Evolutionary conservation across 2,329 filamentous ascomycete species (phyloP).

Genomic region (Cordyceps fumosorosea): DNA sequence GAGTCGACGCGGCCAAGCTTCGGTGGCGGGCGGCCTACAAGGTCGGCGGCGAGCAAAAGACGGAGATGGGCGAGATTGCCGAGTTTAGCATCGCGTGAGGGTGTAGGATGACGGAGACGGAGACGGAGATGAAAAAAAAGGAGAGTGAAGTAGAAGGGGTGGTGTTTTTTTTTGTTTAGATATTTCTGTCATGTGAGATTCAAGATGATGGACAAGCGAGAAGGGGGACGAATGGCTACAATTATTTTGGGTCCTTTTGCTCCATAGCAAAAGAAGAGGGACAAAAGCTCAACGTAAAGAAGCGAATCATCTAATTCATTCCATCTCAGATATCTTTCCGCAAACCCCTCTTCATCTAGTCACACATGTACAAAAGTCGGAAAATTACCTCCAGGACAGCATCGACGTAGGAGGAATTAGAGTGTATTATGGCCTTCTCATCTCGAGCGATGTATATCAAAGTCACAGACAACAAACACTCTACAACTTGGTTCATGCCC

Average conservation of each 20-base stretch:
- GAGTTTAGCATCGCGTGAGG: conserved; percentile 64
- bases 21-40: conserved; percentile 83
- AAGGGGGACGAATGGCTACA: not conserved
- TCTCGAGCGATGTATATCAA: conserved; percentile 13
- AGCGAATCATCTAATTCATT: not conserved
- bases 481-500: not conserved
- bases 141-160: not conserved
- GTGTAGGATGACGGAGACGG: not conserved
- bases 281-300: not conserved
- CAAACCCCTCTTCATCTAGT: too few relatives aligned
- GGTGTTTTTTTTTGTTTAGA: not conserved
- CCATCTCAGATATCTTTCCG: too few relatives aligned
- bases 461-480: not conserved
- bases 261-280: not conserved
- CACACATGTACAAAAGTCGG: not conserved
- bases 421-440: conserved; percentile 8
- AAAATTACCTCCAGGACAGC: too few relatives aligned
- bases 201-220: not conserved
- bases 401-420: not conserved
- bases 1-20: conserved; percentile 78
- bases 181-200: not conserved
- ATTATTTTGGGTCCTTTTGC: not conserved
- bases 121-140: not conserved
- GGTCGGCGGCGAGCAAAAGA: conserved; percentile 57
- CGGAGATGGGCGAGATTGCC: conserved; percentile 79